These are phyloP conservation scores for Blastocystis sp. DNA, from an alignment of 352 stramenopile species.

Conservation along the genomic window DNA sequence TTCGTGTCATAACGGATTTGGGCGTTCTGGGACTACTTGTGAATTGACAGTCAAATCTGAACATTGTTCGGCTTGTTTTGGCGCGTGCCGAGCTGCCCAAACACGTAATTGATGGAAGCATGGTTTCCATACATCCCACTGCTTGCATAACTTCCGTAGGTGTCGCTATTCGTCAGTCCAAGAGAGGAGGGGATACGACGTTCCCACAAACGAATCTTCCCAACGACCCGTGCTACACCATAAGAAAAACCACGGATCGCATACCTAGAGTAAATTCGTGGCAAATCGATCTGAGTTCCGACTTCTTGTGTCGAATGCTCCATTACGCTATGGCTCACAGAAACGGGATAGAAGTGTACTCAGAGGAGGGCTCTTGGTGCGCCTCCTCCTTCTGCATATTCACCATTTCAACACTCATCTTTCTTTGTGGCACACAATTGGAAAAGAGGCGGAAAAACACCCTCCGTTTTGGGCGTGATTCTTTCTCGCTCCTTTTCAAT, in stretches of 20 bases:
- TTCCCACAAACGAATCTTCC: constrained; percentile 54
- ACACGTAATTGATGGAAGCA: constrained; percentile 66
- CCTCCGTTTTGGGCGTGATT: too few species aligned
- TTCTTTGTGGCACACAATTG: neutral
- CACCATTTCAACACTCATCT: constrained; percentile 59
- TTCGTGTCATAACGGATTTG: constrained; percentile 66
- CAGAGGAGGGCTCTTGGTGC: neutral
- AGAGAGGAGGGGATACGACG: neutral
- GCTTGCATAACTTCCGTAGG: constrained; percentile 58
- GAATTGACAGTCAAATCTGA: neutral
- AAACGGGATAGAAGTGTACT: neutral
- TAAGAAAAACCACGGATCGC: neutral
- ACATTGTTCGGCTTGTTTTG: constrained; percentile 5
- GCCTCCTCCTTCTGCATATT: constrained; percentile 13
- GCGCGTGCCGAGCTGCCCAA: constrained; percentile 38
- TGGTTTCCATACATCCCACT: constrained; percentile 68
- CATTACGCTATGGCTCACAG: constrained; percentile 16
- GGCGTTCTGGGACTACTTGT: neutral
- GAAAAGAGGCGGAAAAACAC: too few species aligned
- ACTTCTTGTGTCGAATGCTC: constrained; percentile 67
- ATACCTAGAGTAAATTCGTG: constrained; percentile 67
- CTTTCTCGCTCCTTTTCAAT: too few species aligned
- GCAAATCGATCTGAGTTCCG: constrained; percentile 27
- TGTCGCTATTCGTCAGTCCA: constrained; percentile 15
- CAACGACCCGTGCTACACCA: constrained; percentile 44